These are phyloP conservation scores for Saturnispora hagleri DNA, from an alignment of 805 yeast genomes.

Conservation along the genomic window DNA sequence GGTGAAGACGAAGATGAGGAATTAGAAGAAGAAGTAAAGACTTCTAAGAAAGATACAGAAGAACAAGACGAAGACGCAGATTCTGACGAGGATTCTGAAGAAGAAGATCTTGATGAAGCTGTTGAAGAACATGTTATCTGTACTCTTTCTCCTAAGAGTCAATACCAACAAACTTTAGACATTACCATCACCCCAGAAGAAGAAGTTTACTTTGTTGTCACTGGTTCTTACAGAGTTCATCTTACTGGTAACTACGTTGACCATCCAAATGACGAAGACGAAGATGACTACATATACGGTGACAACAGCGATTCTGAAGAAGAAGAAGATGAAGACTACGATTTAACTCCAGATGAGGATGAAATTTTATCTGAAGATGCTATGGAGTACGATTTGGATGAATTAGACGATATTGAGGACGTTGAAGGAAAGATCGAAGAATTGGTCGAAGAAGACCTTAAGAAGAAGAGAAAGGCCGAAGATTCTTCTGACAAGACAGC, in stretches of 20 bases:
- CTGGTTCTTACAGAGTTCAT: slow-evolving; percentile 92
- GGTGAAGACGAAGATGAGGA: slow-evolving; percentile 27
- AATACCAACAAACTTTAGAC: slow-evolving; percentile 85
- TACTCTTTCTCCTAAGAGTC: slow-evolving; percentile 79
- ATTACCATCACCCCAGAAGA: slow-evolving; percentile 88
- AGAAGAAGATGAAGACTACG: slow-evolving; percentile 48
- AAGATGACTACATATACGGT: slow-evolving; percentile 41
- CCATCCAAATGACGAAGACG: slow-evolving; percentile 81
- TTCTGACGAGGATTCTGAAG: slow-evolving; percentile 44
- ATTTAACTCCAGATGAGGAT: slow-evolving; percentile 70
- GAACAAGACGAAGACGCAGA: slow-evolving; percentile 28
- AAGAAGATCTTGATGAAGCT: slow-evolving; percentile 59
- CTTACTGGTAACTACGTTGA: slow-evolving; percentile 92
- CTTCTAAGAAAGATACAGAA: slow-evolving; percentile 19
- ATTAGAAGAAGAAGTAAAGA: slow-evolving; percentile 24
- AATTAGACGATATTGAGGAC: slow-evolving; percentile 60
- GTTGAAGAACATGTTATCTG: slow-evolving; percentile 79
- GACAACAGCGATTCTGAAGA: slow-evolving; percentile 34
- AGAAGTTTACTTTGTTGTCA: slow-evolving; percentile 87
- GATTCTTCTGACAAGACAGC: slow-evolving; percentile 24
- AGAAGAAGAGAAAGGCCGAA: slow-evolving; percentile 26
- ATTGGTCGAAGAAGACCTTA: slow-evolving; percentile 53
- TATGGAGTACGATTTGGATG: slow-evolving; percentile 49
- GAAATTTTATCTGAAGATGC: slow-evolving; percentile 37
- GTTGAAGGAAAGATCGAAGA: slow-evolving; percentile 68